Conservation (phyloP, 352 stramenopile genomes). For the Phytopythium chamaehyphon region DNA sequence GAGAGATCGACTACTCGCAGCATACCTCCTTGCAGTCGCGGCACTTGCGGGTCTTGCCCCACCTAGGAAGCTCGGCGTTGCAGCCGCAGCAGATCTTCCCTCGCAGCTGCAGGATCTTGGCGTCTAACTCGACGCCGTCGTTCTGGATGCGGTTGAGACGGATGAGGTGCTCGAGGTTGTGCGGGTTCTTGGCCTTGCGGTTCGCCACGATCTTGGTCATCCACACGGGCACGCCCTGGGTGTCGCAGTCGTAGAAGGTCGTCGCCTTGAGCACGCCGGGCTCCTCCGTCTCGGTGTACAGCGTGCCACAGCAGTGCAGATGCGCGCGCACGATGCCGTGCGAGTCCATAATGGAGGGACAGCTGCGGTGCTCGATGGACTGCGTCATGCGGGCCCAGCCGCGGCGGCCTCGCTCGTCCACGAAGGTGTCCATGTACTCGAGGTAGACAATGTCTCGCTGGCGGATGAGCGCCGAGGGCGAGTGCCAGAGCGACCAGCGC, state of each 20-base stretch:
- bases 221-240: conserved; percentile 52
- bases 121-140: conserved; percentile 44
- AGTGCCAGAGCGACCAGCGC: conserved; percentile 65
- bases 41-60: conserved; percentile 40
- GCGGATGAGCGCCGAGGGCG: conserved; percentile 50
- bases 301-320: conserved; percentile 51
- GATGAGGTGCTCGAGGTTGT: conserved; percentile 60
- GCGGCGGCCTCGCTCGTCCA: conserved; percentile 44
- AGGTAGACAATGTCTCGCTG: conserved; percentile 60
- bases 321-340: conserved; percentile 55
- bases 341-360: conserved; percentile 39
- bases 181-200: conserved; percentile 54
- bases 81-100: conserved; percentile 44
- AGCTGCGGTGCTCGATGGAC: conserved; percentile 63
- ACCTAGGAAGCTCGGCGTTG: conserved; percentile 40
- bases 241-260: conserved; percentile 62
- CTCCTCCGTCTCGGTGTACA: conserved; percentile 56
- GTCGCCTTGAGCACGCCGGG: conserved; percentile 44
- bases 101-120: conserved; percentile 25
- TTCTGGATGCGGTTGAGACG: conserved; percentile 49
- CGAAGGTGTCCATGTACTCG: conserved; percentile 65
- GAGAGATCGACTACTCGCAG: neutral
- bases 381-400: conserved; percentile 61
- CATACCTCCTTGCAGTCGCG: conserved; percentile 56
- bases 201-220: conserved; percentile 57